Base-by-base conservation (phyloP, 108 stramenopile species). In the Nitzschia sp. region DNA sequence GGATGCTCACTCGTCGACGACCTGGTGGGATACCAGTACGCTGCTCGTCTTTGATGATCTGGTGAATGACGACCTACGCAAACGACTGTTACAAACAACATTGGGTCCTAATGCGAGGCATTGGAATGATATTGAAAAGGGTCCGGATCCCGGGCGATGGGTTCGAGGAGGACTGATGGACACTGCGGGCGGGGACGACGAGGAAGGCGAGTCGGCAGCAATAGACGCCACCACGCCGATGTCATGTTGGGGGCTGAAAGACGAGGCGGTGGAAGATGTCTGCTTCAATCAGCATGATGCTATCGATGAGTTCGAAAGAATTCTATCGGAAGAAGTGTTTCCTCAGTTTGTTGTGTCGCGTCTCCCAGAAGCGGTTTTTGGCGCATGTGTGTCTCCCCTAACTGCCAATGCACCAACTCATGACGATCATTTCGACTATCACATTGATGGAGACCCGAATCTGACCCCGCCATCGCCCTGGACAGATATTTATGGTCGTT, bases 371-470 rank as follows among this genome's bases (percentile, higher is more conserved):
- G 84, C 86, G 34, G 86, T 87, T 3, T 63, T 83, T 32, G 86
- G 85, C 25, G 75, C 47, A 3, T 68, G 54, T 34, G 84, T 87
- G n/a, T 75, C 84, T 19, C 89, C 89, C 6, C 63, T 90, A 22
- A 84, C 85, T 3, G 86, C 82, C 25, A 90, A 90, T 76, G 89
- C 89, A 58, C 84, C 89, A 1, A 78, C 80, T 13, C 36, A 68
- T 55, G 76, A 75, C 17, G 85, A 89, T 45, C 59, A 54, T 0
- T 90, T 85, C 66, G 63, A 63, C 2, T 85, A 77, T 72, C 89
- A 90, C 65, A 87, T 90, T 71, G 89, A 90, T 56, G 86, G 73
- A 9, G 89, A 90, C 77, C 89, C 89, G 5, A 50, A 72, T 26
- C 67, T 78, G 28, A 72, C 80, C 0, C 89, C 89, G 32, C 84